Evolutionary conservation across 2,329 filamentous ascomycete species (phyloP), one percentile per base, ranked within the genome.

Genomic region (Tolypocladium endophyticum): DNA sequence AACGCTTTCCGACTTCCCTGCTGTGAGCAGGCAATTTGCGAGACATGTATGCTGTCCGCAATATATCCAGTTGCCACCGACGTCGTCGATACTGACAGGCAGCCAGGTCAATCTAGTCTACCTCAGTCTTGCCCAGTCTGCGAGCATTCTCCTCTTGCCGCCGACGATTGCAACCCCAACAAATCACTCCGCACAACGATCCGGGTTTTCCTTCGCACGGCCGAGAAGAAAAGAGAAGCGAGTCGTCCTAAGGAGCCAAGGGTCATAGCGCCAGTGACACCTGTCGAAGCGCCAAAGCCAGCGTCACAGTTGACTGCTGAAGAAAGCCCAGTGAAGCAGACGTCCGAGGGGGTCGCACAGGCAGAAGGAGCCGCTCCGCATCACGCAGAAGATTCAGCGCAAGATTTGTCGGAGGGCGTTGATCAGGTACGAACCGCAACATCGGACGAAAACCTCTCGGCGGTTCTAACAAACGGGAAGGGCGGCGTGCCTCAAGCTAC

Each of bases 1-100:
- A 95, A 97, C 72, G 90, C 93, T 11, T 96, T 91, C 72, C 89
- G 92, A 64, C 80, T 97, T 35, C 90, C 92, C 1, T 99, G 94
- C 76, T 99, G 94, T 74, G 94, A 97, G 70, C 93, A 96, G 71
- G 87, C 89, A 47, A 96, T 97, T 61, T 97, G 94, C 79, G 89
- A 93, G 70, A 82, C 80, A 64, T 99, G 94, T 97, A 63, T 59
- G 67, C 59, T n/a, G 25, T 2, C 8, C 36, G 7, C 14, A 16
- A 38, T 7, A 14, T 3, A 2, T 12, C 4, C 8, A 35, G 20
- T 35, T 36, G 11, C 30, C 30, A 35, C 30, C 9, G 23, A 23
- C 50, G 20, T 28, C 8, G 20, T 23, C 50, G 30, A 16, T 57
- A 20, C 47, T 57, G 20, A 55, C 38, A 23, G 28, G 11, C 16